These are phyloP conservation scores for Starmerella tilneyi DNA, from an alignment of 805 yeast genomes.

Conservation along the genomic window DNA sequence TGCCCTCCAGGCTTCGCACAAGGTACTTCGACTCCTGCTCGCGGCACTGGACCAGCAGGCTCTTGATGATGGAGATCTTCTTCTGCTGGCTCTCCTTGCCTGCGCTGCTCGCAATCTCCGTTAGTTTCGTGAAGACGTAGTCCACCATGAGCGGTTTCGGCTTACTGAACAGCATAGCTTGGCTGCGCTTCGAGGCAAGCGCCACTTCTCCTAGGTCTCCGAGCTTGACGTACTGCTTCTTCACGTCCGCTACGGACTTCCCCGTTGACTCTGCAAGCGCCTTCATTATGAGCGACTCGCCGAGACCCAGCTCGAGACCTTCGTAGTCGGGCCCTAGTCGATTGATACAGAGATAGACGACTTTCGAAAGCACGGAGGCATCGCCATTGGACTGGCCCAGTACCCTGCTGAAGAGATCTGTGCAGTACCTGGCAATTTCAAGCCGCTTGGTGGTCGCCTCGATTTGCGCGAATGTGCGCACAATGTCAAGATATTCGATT, in stretches of 20 bases:
- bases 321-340: constrained; percentile 92
- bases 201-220: constrained; percentile 94
- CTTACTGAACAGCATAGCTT: constrained; percentile 77
- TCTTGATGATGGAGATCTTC: constrained; percentile 70
- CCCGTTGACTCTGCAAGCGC: constrained; percentile 90
- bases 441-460: constrained; percentile 76
- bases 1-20: constrained; percentile 85
- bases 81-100: constrained; percentile 75
- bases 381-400: constrained; percentile 38
- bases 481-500: constrained; percentile 37
- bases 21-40: constrained; percentile 83
- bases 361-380: constrained; percentile 48
- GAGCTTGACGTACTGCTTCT: constrained; percentile 58
- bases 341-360: constrained; percentile 78
- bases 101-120: constrained; percentile 62
- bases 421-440: constrained; percentile 64
- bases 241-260: constrained; percentile 57
- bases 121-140: constrained; percentile 61
- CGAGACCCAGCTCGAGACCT: constrained; percentile 85
- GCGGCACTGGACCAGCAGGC: constrained; percentile 74
- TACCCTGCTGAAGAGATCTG: constrained; percentile 60
- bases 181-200: constrained; percentile 66
- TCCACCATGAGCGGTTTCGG: constrained; percentile 70
- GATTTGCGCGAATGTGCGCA: constrained; percentile 61
- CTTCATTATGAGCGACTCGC: constrained; percentile 78